Evolutionary conservation across 2,329 filamentous ascomycete species (phyloP), one percentile per base, ranked within the genome.

Genomic region (Fusarium burgessii): DNA sequence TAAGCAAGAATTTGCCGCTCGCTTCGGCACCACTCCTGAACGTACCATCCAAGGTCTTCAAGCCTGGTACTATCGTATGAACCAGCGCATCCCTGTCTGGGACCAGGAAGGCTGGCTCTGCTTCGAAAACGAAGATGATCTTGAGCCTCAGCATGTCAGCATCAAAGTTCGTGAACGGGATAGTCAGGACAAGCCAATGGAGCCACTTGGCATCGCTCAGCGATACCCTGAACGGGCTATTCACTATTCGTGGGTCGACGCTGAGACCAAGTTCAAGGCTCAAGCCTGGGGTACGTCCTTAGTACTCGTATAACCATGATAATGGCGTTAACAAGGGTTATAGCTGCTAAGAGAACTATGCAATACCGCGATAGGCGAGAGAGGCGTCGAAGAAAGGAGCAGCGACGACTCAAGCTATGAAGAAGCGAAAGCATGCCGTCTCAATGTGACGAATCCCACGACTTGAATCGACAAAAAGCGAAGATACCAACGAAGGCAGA

Each of bases 221-320:
- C 79, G 85, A n/a, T 86, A 83, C 60, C 85, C 85, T 4, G 84
- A 86, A 61, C 80, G 83, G 27, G 84, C 84, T 10, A 77, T 86
- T 40, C 76, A 79, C 38, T 86, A 86, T 71, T 55, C 74, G 7
- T 86, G 84, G 84, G 82, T 86, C 17, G 77, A 81, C 11, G 57
- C 75, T 5, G 79, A 82, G 49, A 69, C 82, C 52, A 83, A 83
- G 71, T 64, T 72, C 46, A 77, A 79, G 40, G 80, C 82, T 11
- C 77, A 77, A 58, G 77, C 81, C 58, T 80, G 83, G 73, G 80
- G 84, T 85, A 76, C 77, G 83, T 83, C 29, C 43, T 42, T n/a
- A 42, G 33, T 20, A 20, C 29, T 40, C 41, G 27, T 36, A 18
- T 15, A 18, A 14, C 18, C 33, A 38, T 27, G n/a, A 13, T 3